These are phyloP conservation scores for Rhynchosporium secalis DNA, from an alignment of 2,329 filamentous ascomycete genomes.

Conservation along the genomic window DNA sequence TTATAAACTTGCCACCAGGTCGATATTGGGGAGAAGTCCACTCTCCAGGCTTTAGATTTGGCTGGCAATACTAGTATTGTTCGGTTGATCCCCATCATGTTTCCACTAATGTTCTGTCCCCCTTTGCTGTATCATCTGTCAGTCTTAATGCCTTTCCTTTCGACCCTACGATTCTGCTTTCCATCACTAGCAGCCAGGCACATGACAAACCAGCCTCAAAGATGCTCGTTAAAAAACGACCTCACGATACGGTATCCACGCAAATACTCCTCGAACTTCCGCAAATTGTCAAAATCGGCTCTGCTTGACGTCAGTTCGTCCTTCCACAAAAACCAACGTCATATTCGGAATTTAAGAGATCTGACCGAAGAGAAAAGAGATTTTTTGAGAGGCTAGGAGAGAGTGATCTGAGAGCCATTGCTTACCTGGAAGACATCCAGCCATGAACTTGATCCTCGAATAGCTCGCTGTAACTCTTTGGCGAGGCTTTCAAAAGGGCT, in stretches of 20 bases:
- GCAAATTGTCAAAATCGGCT: slow-evolving; percentile 55
- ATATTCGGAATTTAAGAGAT: not conserved
- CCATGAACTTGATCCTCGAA: slow-evolving; percentile 69
- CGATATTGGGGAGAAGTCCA: too few species aligned
- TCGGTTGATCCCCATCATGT: too few species aligned
- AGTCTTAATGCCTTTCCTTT: not conserved
- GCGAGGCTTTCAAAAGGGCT: slow-evolving; percentile 41
- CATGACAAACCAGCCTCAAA: slow-evolving; percentile 11
- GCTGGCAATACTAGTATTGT: too few species aligned
- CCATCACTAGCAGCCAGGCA: too few species aligned
- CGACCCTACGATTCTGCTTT: not conserved
- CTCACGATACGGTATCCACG: slow-evolving; percentile 61
- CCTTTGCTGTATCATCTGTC: not conserved
- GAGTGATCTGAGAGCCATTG: too few species aligned
- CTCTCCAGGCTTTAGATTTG: too few species aligned
- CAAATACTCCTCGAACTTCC: slow-evolving; percentile 61
- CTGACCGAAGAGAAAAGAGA: too few species aligned
- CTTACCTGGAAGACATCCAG: slow-evolving; percentile 67
- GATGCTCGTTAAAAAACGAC: slow-evolving; percentile 56
- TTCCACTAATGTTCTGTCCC: too few species aligned
- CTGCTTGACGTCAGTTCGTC: slow-evolving; percentile 11
- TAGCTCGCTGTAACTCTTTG: slow-evolving; percentile 61
- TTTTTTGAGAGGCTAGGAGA: too few species aligned
- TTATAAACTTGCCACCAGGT: too few species aligned
- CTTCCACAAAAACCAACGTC: not conserved